Evolutionary conservation across 75 land plant species (phyloP).

Genomic region (Cupressus sempervirens): DNA sequence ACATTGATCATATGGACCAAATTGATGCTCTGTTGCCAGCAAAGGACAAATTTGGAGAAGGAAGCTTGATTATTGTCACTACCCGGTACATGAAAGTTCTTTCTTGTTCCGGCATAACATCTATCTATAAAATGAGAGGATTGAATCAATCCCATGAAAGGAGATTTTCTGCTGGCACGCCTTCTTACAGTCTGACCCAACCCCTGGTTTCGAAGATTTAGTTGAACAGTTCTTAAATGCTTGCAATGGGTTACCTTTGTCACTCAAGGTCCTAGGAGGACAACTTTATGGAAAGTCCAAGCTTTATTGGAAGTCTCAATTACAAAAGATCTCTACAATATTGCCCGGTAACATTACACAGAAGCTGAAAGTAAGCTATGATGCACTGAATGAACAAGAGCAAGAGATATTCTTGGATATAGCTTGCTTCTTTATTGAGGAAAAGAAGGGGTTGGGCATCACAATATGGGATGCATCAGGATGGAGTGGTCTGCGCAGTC

Average conservation of each 20-base stretch:
- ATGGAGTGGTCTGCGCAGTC: neutral
- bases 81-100: neutral
- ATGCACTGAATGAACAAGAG: neutral
- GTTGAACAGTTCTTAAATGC: neutral
- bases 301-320: neutral
- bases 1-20: neutral
- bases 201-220: neutral
- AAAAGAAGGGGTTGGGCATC: neutral
- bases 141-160: neutral
- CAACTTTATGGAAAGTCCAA: neutral
- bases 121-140: neutral
- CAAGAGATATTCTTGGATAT: neutral
- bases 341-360: neutral
- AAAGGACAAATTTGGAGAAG: neutral
- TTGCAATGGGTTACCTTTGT: neutral
- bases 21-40: neutral
- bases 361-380: neutral
- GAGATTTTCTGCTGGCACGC: slow-evolving; percentile 3
- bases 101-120: neutral
- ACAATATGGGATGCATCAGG: slow-evolving; percentile 6
- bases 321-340: neutral
- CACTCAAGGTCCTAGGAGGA: neutral
- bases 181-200: neutral
- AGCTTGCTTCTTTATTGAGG: slow-evolving; percentile 4
- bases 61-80: neutral